Percentiles rank a stretch among this genome's conserved stretches.
These are phyloP conservation scores for Sclerotinia minor DNA, from an alignment of 2,329 filamentous ascomycete genomes.

Conservation along the genomic window DNA sequence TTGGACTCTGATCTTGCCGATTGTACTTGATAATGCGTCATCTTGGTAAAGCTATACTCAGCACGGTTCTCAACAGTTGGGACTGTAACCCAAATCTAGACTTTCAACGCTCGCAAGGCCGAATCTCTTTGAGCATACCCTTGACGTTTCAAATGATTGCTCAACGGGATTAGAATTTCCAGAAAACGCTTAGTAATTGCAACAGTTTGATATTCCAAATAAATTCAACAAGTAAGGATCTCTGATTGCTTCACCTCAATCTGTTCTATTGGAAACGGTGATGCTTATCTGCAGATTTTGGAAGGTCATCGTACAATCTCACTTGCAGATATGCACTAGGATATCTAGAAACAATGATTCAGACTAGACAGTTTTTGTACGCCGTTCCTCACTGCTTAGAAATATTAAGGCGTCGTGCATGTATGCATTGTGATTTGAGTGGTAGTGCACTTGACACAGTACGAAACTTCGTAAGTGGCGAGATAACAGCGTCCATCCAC, in stretches of 20 bases:
- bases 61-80: not conserved
- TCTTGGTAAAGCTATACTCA: not conserved
- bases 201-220: not conserved
- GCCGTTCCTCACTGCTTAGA: not conserved
- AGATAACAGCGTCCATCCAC: no score
- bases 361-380: not conserved
- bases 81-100: not conserved
- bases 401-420: not conserved
- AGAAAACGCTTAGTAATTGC: not conserved
- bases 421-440: not conserved
- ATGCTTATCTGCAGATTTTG: not conserved
- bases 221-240: no score
- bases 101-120: not conserved
- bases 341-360: not conserved
- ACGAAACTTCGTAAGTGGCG: not conserved
- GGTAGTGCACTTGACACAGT: not conserved
- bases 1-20: no score
- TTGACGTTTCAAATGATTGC: not conserved
- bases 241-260: not conserved
- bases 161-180: no score
- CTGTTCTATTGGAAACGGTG: not conserved
- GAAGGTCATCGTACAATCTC: conserved; percentile 7
- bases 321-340: conserved; percentile 13
- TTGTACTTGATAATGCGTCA: not conserved
- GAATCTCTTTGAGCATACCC: not conserved